A percentile compares a stretch with the other conserved stretches of the same genome.
Evolutionary conservation across 2,329 filamentous ascomycete species (phyloP).

Genomic region (Cercospora nicotianae): DNA sequence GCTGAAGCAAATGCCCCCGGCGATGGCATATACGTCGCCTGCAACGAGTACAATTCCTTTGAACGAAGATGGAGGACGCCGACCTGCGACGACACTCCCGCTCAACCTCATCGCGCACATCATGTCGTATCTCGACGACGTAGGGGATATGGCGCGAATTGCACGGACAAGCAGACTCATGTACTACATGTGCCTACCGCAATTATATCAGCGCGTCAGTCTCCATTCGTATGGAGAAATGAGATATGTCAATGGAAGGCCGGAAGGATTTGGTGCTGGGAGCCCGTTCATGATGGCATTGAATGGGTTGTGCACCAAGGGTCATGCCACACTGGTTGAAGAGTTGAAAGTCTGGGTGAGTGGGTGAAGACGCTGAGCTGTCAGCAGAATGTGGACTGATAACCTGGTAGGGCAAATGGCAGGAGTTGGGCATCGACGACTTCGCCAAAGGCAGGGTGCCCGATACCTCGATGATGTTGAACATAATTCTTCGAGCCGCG

Average conservation of each 20-base stretch:
- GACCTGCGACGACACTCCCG: conserved; percentile 45
- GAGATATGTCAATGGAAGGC: conserved; percentile 57
- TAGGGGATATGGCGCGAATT: conserved; percentile 58
- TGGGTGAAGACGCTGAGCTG: not conserved
- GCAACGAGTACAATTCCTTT: conserved; percentile 18
- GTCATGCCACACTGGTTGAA: conserved; percentile 54
- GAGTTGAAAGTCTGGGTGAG: conserved; percentile 49
- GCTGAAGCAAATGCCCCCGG: conserved; percentile 27
- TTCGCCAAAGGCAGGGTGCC: conserved; percentile 60
- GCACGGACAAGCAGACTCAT: conserved; percentile 62
- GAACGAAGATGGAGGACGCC: conserved; percentile 11
- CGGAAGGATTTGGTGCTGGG: conserved; percentile 62
- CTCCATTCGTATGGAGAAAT: conserved; percentile 60
- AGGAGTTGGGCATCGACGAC: conserved; percentile 58
- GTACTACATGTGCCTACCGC: conserved; percentile 65
- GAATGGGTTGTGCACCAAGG: conserved; percentile 60
- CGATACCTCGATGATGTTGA: conserved; percentile 65
- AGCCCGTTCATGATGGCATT: conserved; percentile 65
- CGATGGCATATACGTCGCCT: conserved; percentile 34
- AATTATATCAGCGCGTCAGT: conserved; percentile 58
- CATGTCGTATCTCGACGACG: conserved; percentile 58
- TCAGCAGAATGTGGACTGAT: conserved; percentile 7
- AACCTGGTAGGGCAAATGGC: conserved; percentile 53
- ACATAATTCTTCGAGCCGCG: conserved; percentile 59
- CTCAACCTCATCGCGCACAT: conserved; percentile 61